Evolutionary conservation across 306 rosid species (phyloP), one percentile per base, ranked within the genome.

Genomic region (Vigna radiata): DNA sequence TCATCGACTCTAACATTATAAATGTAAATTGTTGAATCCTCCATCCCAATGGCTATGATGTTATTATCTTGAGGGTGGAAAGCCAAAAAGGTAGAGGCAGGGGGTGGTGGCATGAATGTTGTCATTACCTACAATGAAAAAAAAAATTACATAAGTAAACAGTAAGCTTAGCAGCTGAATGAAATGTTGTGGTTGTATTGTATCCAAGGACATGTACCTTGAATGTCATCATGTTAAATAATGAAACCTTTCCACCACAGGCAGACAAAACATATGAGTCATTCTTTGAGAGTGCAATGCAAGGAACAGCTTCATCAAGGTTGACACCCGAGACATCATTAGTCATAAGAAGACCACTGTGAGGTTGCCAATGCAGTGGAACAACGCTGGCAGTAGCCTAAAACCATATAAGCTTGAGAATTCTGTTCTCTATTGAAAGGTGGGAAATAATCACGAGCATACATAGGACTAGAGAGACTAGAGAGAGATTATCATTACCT

Each of bases 31-130:
- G 96, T 84, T 63, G 93, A 93, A 81, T 93, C 97, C 77, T 86
- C 96, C 98, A 93, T 93, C 79, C 97, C 97, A 50, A 91, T 90
- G 85, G 98, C 98, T 33, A 93, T 86, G 86, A 93, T 86, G 88
- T 93, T 93, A 84, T 93, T 93, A 88, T 93, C 96, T 77, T 78
- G 86, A 54, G 98, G 98, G 81, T 91, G 92, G 82, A 93, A 91
- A 63, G 96, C 97, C 49, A 91, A 79, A 82, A 81, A 90, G 66
- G 97, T 87, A 52, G 98, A 88, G 48, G 96, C 87, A 43, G 98
- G 97, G 46, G 92, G 92, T 31, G 97, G 90, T 43, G 90, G 49
- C 93, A 91, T 86, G 78, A 88, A 91, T 68, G 96, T 90, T 71
- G 92, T 88, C 98, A 91, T 93, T 53, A 91, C 97, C 98, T 93